Evolutionary conservation across 2,329 filamentous ascomycete species (phyloP), one percentile per base, ranked within the genome.

Genomic region (Phyllosticta citriasiana): DNA sequence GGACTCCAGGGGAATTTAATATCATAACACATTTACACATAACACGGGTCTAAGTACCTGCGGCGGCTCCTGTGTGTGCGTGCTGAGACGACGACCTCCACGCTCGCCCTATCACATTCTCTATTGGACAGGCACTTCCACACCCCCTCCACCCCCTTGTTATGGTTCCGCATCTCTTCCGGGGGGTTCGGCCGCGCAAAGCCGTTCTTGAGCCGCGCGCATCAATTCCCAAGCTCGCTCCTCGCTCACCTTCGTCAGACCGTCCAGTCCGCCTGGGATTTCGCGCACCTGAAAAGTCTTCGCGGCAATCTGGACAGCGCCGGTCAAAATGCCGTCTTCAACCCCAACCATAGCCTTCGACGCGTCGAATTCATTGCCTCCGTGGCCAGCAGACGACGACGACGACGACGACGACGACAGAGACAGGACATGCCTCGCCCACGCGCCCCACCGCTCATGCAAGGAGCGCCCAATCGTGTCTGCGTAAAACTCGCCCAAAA

Each of bases 391-490:
- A 22, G 19, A 22, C 19, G 19, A 22, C 1, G 19, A 22, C 19
- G 19, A 22, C 19, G 19, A 22, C 19, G 19, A 22, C 19, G n/a
- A n/a, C 6, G 40, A 47, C 14, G 16, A 5, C 14, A 47, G 40
- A 14, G 40, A 47, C 0, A 74, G 72, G 16, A 70, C 69, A 2
- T 66, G 63, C 7, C 59, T 67, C 35, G 70, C 72, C 57, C 73
- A 74, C 57, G 64, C 64, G 0, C 69, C 73, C 67, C 72, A 76
- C 53, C 72, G 72, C 6, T 66, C 67, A 22, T 76, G 66, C 3
- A 6, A 4, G 2, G 67, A 74, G 75, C 59, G 72, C 64, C 6
- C 67, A 47, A 47, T 62, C 6, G 69, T 66, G 0, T 64, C 71
- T 3, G 64, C 56, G 2, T 72, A 60, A 1, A 53, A 24, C 51